Evolutionary conservation across 306 rosid species (phyloP), one percentile per base, ranked within the genome.

Genomic region (Castanea crenata): DNA sequence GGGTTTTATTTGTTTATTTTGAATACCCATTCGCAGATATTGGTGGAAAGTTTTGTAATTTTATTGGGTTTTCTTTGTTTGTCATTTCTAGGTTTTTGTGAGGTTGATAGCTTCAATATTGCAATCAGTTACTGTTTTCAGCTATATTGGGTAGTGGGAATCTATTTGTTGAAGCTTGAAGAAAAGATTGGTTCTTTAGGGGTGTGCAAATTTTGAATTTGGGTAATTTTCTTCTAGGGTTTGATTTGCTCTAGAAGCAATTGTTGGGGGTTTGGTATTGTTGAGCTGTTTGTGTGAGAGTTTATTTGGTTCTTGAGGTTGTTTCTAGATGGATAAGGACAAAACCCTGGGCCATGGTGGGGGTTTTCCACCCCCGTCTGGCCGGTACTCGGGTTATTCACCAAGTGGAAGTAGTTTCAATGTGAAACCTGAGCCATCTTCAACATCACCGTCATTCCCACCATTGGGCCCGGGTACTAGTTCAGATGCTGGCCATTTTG

Each of bases 311-410:
- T 78, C 46, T 23, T 77, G 18, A 79, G 72, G 51, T 76, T 68
- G 62, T 76, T 77, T 58, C 16, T 55, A 23, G 75, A 94, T 94
- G 98, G 98, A 94, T 13, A 90, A 88, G 85, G 97, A 91, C 69
- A 92, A 91, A 83, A 78, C 90, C 69, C 85, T 83, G 16, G 88
- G 85, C 52, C 92, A 83, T 75, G 84, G 89, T 32, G 94, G 96
- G 75, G 93, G 94, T 41, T 87, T 90, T 7, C 93, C 89, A 56
- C 98, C 93, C 57, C 92, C 93, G 1, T 82, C 94, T 12, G 93
- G 90, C 19, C 93, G 97, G 55, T 92, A 81, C 78, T 76, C 92
- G 0, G 87, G 88, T 35, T 86, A 88, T 78, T 86, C 92, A 38
- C 82, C 90, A 0, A 1, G 90, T 56, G 92, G 87, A 32, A 85